Base-by-base conservation (phyloP, 495 filamentous ascomycete genomes). In the Cetradonia linearis region DNA sequence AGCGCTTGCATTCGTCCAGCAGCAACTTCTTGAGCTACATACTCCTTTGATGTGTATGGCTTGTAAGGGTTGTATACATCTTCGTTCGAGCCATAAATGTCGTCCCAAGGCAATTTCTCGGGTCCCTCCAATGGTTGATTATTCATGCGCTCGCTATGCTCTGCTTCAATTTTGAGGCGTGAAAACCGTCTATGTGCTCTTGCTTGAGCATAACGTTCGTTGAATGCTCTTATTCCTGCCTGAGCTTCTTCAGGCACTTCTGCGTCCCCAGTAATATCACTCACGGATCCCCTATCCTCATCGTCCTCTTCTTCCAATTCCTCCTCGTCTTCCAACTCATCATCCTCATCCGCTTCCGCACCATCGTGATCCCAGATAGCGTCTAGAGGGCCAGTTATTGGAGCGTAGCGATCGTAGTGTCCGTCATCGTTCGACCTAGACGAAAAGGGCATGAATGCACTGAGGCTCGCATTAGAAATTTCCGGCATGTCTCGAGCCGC, bases 61-160 rank as follows among this genome's bases (percentile, higher is more conserved):
- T 53, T 38, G 25, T 55, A 38, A 10, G 59, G 30, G 38, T 55
- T 61, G 13, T 48, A 56, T 31, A 46, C 27, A 56, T 46, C 44
- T 36, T 37, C 40, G 27, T 47, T 42, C 13, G 52, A 61, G 30
- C 30, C 40, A 33, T 46, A 56, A 0, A 25, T 31, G 9, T 23
- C 16, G 11, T 48, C 30, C 40, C 20, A 5, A 14, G n/a, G 16
- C 0, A 14, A 48, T 27, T 2, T 37, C n/a, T 47, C 5, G n/a
- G 30, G 40, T 37, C 11, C 8, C 40, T 14, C 27, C 28, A 36
- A 8, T 11, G 38, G 2, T 33, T 25, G 8, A 30, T 5, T 13
- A 37, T 25, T 27, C 40, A 8, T 36, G 31, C 18, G 9, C 23
- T 10, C 23, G 20, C 4, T 36, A 23, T n/a, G 10, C 7, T n/a